Evolutionary conservation across 345 rosid species (phyloP), one percentile per base, ranked within the genome.

Genomic region (Eutrema yunnanense): DNA sequence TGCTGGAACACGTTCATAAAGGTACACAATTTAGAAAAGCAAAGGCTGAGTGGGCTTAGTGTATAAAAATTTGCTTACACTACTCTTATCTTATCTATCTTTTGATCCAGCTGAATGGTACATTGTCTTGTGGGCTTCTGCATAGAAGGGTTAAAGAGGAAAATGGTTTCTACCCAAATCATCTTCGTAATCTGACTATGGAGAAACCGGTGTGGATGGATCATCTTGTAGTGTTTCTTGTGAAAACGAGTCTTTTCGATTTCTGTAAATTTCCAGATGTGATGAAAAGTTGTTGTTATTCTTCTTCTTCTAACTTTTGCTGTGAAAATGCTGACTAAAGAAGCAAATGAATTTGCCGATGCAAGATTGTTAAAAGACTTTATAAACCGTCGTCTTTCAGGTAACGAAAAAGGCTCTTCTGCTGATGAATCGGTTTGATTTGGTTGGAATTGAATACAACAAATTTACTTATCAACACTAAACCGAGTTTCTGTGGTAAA

Each of bases 1-100:
- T 11, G 6, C 41, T 12, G 75, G 67, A 67, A 70, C 8, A 8
- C 69, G 74, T 78, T 74, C 78, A 48, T 74, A 69, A 67, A 62
- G 77, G 87, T 82, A 77, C 0, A 46, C 43, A 11, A 12, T 53
- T 29, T 29, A 40, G 47, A 26, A 33, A 50, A 1, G 50, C 63
- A 52, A 22, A 50, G 51, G 51, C 34, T 43, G 46, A 42, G 9
- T 50, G 12, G 36, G 29, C 4, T 9, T 32, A 40, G 30, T 65
- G 13, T 48, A 14, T 36, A 8, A n/a, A 8, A n/a, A 34, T 5
- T 30, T 63, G 6, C 7, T 65, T 12, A 50, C 47, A 2, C 26
- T 13, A 3, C 38, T 48, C 32, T 0, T 6, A 8, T 9, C 11
- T 6, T 19, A 4, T 63, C 34, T 22, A 32, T 51, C 53, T 27